Percentiles rank a stretch among this genome's conserved stretches.
Evolutionary conservation across 2,329 filamentous ascomycete species (phyloP).

Genomic region (Cladophialophora carrionii): DNA sequence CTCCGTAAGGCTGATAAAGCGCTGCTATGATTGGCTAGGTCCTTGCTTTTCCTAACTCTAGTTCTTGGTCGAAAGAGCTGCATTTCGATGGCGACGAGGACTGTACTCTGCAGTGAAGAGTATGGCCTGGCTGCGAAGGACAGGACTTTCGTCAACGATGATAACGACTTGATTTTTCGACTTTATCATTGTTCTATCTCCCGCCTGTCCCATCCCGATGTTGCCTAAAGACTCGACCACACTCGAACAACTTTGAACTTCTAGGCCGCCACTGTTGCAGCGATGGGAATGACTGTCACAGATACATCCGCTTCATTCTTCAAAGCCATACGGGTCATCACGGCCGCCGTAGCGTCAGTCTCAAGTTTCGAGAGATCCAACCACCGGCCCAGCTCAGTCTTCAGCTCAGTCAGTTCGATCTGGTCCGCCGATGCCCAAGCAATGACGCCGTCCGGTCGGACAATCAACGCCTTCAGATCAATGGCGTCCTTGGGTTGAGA

Average conservation of each 20-base stretch:
- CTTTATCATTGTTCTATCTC: not conserved
- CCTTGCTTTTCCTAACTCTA: no score
- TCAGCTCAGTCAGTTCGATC: slow-evolving; percentile 17
- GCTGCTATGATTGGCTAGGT: no score
- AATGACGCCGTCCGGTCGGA: slow-evolving; percentile 26
- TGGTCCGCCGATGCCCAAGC: slow-evolving; percentile 27
- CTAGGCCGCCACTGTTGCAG: not conserved
- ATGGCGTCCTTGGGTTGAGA: slow-evolving; percentile 3
- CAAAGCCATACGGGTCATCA: not conserved
- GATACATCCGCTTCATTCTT: not conserved
- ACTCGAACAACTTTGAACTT: not conserved
- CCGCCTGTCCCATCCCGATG: not conserved
- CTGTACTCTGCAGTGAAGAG: no score
- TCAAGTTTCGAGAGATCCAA: slow-evolving; percentile 3
- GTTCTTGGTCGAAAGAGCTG: no score
- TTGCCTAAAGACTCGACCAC: not conserved
- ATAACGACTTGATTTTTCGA: no score
- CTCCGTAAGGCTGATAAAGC: no score
- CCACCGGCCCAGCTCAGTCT: slow-evolving; percentile 22
- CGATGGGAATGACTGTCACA: not conserved
- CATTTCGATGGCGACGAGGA: no score
- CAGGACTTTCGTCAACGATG: no score
- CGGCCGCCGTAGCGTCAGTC: not conserved
- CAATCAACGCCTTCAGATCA: slow-evolving; percentile 31
- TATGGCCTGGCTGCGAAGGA: no score